Evolutionary conservation across 2,329 filamentous ascomycete genomes (phyloP).

Genomic region (Alternaria sp.): DNA sequence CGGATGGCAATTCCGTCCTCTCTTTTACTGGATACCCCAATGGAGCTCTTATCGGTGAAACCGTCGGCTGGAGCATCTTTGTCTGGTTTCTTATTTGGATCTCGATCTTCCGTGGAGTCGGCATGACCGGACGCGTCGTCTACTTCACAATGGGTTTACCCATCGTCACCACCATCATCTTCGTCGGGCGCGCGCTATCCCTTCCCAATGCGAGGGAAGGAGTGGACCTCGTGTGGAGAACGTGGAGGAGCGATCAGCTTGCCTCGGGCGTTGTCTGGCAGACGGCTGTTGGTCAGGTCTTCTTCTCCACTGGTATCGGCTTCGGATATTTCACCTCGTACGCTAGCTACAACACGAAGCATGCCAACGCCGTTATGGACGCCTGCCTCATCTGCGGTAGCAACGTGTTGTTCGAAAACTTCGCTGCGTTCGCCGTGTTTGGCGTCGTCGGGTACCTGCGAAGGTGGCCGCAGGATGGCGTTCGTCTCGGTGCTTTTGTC

Average conservation of each 20-base stretch:
- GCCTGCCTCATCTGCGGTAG: conserved; percentile 64
- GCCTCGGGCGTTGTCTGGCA: conserved; percentile 64
- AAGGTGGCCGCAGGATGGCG: conserved; percentile 54
- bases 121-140: conserved; percentile 65
- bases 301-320: conserved; percentile 67
- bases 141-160: conserved; percentile 70
- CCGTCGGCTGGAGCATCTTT: conserved; percentile 66
- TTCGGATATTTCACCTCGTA: conserved; percentile 67
- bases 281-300: conserved; percentile 67
- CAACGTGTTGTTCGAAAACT: conserved; percentile 66
- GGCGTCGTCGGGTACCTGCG: conserved; percentile 63
- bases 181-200: conserved; percentile 63
- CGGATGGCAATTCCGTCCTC: conserved; percentile 51
- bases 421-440: conserved; percentile 61
- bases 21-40: conserved; percentile 60
- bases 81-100: conserved; percentile 68
- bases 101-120: conserved; percentile 67
- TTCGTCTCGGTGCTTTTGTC: conserved; percentile 62
- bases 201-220: conserved; percentile 64
- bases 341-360: conserved; percentile 64
- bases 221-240: conserved; percentile 59
- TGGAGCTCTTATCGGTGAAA: conserved; percentile 61
- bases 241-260: conserved; percentile 61
- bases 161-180: conserved; percentile 64
- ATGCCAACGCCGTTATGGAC: conserved; percentile 68